Base-by-base conservation (phyloP, 2,329 filamentous ascomycete genomes). In the Phoma sp. region DNA sequence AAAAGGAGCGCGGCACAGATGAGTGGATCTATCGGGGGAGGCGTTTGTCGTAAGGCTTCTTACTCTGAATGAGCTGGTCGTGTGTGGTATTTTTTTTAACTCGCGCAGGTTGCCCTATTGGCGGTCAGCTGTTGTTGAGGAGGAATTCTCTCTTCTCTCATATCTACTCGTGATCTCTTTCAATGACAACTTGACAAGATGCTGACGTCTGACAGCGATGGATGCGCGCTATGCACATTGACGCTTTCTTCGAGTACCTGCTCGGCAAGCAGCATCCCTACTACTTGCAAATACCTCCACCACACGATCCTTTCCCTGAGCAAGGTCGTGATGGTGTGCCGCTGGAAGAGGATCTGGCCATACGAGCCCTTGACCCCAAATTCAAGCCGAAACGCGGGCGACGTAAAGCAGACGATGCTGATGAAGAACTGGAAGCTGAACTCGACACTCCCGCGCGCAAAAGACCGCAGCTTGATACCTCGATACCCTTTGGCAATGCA, bases 191-290 rank as follows among this genome's bases (percentile, higher is more conserved):
- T 28, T 7, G 40, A 42, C 4, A 18, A 40, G 5, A 30, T 49
- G 39, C 51, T 54, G 37, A 54, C 45, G 21, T n/a, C 25, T 11
- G 21, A 25, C 32, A 91, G 90, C 88, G 93, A 69, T 97, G 93
- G 93, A 95, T 97, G 91, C 91, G 92, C 72, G 93, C 92, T 5
- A 93, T 96, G 89, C 93, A 96, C 72, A 87, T 96, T 46, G 91
- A 96, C 79, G 90, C 92, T 10, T 97, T 97, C 73, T 97, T 96
- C 68, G 92, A 96, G 72, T 97, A 92, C 72, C 84, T 96, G 17
- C 82, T 93, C 58, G 86, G 87, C 42, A 92, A 92, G 60, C 79
- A 84, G 21, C 92, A 96, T 73, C 77, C 85, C 0, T 97, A 97
- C 74, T 96, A 89, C 79, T 87, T 84, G 14, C 84, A 91, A 29